Evolutionary conservation across 139 green algal species (phyloP).

Genomic region (Asterochloris erici): DNA sequence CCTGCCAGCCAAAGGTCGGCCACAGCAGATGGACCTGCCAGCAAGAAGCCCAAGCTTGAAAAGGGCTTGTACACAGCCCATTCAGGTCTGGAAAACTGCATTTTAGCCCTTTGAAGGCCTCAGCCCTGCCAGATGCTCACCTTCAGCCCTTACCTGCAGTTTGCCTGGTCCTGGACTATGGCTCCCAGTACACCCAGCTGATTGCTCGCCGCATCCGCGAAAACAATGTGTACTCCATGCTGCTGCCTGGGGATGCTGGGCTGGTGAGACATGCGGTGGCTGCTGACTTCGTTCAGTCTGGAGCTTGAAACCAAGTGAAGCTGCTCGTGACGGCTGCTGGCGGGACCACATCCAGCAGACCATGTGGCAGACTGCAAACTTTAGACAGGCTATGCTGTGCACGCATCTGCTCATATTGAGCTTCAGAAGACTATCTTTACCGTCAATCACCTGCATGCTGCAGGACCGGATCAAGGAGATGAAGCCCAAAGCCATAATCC

Average conservation of each 20-base stretch:
- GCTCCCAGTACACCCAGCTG: slow-evolving; percentile 97
- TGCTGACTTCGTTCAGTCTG: not conserved
- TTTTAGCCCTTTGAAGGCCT: too few species aligned
- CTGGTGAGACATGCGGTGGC: slow-evolving; percentile 48
- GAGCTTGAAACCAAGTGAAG: not conserved
- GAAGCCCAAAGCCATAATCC: slow-evolving; percentile 82
- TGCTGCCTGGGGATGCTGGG: slow-evolving; percentile 84
- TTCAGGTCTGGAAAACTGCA: not conserved
- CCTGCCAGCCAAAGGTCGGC: too few species aligned
- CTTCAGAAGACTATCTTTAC: not conserved
- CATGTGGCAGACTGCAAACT: not conserved
- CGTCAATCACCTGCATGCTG: not conserved
- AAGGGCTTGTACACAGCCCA: slow-evolving; percentile 11
- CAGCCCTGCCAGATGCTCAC: too few species aligned
- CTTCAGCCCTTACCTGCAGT: not conserved
- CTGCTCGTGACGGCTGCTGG: not conserved
- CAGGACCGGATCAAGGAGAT: slow-evolving; percentile 80
- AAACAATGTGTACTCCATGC: slow-evolving; percentile 83
- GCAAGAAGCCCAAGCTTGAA: slow-evolving; percentile 17
- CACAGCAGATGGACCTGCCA: not conserved
- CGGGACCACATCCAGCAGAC: not conserved
- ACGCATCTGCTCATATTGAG: too few species aligned
- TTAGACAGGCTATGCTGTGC: too few species aligned
- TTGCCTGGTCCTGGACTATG: slow-evolving; percentile 83
- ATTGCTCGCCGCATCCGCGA: slow-evolving; percentile 92